A percentile compares a stretch with the other conserved stretches of the same genome.
Evolutionary conservation across 805 yeast genomes (phyloP).

Genomic region (Ogataea pini): DNA sequence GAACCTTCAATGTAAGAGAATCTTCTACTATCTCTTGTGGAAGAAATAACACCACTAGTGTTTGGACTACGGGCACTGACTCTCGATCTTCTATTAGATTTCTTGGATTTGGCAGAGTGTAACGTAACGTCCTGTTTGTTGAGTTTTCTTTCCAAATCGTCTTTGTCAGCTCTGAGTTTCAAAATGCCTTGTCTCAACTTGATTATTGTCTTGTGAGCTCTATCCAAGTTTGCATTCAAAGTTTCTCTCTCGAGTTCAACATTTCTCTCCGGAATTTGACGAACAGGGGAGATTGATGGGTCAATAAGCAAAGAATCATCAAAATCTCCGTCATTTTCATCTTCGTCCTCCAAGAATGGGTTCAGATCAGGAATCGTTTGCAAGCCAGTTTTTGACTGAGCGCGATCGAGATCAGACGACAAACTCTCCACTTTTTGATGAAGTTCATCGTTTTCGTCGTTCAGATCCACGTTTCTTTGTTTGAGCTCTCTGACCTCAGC

Average conservation of each 20-base stretch:
- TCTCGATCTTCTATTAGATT: conserved; percentile 9
- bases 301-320: conserved; percentile 36
- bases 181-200: conserved; percentile 53
- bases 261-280: conserved; percentile 41
- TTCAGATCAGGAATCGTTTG: conserved; percentile 16
- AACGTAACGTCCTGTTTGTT: neutral
- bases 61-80: conserved; percentile 11
- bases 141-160: conserved; percentile 33
- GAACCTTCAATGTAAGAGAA: conserved; percentile 26
- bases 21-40: conserved; percentile 17
- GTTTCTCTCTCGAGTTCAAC: conserved; percentile 64
- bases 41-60: conserved; percentile 16
- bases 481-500: conserved; percentile 51
- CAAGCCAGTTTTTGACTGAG: conserved; percentile 16
- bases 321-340: conserved; percentile 36
- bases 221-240: conserved; percentile 59
- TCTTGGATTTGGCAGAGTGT: neutral
- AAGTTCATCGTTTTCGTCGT: conserved; percentile 67
- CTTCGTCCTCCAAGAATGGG: conserved; percentile 9
- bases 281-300: conserved; percentile 39
- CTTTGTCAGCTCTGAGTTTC: conserved; percentile 45
- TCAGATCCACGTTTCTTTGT: conserved; percentile 55
- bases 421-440: conserved; percentile 38
- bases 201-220: conserved; percentile 63
- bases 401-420: conserved; percentile 3